Conservation (phyloP, 208 protist genomes). For the Porcisia hertigi region DNA sequence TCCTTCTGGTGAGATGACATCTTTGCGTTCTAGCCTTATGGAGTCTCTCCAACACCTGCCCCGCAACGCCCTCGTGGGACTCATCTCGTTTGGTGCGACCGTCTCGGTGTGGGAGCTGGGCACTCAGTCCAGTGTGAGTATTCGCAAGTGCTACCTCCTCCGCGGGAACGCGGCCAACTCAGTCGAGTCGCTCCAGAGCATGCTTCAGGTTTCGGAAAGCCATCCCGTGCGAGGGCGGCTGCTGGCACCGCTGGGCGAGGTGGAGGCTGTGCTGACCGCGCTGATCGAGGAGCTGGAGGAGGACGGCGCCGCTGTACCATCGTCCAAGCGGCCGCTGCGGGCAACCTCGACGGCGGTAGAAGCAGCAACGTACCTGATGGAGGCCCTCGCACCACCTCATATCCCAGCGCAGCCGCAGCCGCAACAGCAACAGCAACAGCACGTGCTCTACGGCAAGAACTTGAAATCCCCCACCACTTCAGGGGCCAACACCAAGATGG, state of each 20-base stretch:
- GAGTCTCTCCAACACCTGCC: constrained; percentile 95
- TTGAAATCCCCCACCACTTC: constrained; percentile 12
- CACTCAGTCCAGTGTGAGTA: constrained; percentile 19
- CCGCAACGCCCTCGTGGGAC: constrained; percentile 93
- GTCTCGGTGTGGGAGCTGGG: constrained; percentile 87
- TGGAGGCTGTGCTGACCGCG: constrained; percentile 66
- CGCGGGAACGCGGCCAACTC: constrained; percentile 63
- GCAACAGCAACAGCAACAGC: constrained; percentile 12
- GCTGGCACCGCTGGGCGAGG: constrained; percentile 94
- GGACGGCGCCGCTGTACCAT: constrained; percentile 48
- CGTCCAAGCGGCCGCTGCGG: constrained; percentile 61
- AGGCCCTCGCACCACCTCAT: constrained; percentile 42
- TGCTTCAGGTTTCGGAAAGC: constrained; percentile 59
- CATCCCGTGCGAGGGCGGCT: constrained; percentile 88
- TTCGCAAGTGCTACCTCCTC: constrained; percentile 75
- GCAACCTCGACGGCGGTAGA: constrained; percentile 75
- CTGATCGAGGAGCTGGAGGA: constrained; percentile 63
- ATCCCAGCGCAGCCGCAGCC: constrained; percentile 6
- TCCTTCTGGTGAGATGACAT: constrained; percentile 87
- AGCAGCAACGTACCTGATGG: constrained; percentile 62
- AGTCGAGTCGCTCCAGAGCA: constrained; percentile 36
- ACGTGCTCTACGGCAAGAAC: constrained; percentile 15
- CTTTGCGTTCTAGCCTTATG: constrained; percentile 92
- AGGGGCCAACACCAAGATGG: constrained; percentile 17
- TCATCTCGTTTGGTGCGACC: constrained; percentile 97